Percentiles rank a stretch among this genome's conserved stretches.
Evolutionary conservation across 208 protist species (phyloP).

Genomic region (Naegleria fowleri): DNA sequence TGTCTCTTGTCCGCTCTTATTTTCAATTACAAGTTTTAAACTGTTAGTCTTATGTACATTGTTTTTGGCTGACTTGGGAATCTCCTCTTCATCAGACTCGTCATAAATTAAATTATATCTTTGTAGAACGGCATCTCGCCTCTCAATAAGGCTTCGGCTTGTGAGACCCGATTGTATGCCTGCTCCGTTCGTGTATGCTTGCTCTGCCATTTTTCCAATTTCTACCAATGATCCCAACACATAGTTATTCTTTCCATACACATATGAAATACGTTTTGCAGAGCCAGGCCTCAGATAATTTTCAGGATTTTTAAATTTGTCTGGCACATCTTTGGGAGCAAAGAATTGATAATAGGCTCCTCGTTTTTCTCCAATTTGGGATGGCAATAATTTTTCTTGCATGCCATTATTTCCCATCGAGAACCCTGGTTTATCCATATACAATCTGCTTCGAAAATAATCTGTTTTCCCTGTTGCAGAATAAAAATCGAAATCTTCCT

Average conservation of each 20-base stretch:
- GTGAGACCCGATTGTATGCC: background rate
- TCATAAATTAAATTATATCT: background rate
- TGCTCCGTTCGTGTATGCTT: background rate
- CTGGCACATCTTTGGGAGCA: background rate
- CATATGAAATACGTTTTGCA: background rate
- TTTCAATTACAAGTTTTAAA: background rate
- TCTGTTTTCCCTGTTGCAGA: background rate
- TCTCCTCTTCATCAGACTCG: background rate
- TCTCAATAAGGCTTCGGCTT: background rate
- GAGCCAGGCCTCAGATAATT: background rate
- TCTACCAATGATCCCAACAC: background rate
- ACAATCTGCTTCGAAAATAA: background rate
- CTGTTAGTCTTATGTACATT: background rate
- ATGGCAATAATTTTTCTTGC: background rate
- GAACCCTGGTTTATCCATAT: background rate
- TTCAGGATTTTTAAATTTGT: slow-evolving; percentile 14
- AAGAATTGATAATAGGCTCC: background rate
- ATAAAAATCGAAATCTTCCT: slow-evolving; percentile 20
- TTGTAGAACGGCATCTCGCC: background rate
- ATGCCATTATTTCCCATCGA: background rate
- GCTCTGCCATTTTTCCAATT: background rate
- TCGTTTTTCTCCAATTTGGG: background rate
- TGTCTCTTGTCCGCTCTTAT: background rate
- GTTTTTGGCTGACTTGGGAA: background rate
- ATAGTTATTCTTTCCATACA: background rate